Percentiles rank a stretch among this genome's conserved stretches.
Evolutionary conservation across 495 filamentous ascomycete species (phyloP).

Genomic region (Hypoxylon trugodes): DNA sequence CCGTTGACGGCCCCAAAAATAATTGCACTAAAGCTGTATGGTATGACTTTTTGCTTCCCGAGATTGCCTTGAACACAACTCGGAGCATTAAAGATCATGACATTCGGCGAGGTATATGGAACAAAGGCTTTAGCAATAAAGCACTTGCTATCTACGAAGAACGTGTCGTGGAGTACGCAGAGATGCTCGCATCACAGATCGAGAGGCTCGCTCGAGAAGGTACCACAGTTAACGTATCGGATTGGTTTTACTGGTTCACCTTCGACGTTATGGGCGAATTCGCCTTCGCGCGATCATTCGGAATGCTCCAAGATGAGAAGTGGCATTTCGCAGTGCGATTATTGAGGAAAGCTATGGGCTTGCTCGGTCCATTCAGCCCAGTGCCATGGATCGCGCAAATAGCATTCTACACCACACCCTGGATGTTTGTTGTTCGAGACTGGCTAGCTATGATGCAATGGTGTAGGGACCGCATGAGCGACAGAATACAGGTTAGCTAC

Average conservation of each 20-base stretch:
- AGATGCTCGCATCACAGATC: constrained; percentile 40
- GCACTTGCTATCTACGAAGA: constrained; percentile 35
- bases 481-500: constrained; percentile 41
- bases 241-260: constrained; percentile 48
- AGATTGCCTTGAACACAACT: constrained; percentile 43
- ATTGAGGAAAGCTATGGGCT: constrained; percentile 45
- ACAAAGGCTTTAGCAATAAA: constrained; percentile 41
- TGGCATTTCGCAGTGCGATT: constrained; percentile 48
- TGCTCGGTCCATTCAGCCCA: constrained; percentile 47
- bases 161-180: constrained; percentile 38
- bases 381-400: constrained; percentile 52
- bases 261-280: constrained; percentile 58
- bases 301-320: constrained; percentile 49
- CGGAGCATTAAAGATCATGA: constrained; percentile 43
- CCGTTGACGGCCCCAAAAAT: constrained; percentile 43
- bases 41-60: constrained; percentile 52
- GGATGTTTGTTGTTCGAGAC: constrained; percentile 42
- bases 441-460: constrained; percentile 45
- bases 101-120: constrained; percentile 47
- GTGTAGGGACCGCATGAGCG: constrained; percentile 46
- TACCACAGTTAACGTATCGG: constrained; percentile 38
- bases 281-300: constrained; percentile 49
- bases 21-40: constrained; percentile 49
- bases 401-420: constrained; percentile 39
- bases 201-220: constrained; percentile 18